phyloP scores from a whole-genome alignment of 176 grass and related monocot species.

The Zizania latifolia region DNA sequence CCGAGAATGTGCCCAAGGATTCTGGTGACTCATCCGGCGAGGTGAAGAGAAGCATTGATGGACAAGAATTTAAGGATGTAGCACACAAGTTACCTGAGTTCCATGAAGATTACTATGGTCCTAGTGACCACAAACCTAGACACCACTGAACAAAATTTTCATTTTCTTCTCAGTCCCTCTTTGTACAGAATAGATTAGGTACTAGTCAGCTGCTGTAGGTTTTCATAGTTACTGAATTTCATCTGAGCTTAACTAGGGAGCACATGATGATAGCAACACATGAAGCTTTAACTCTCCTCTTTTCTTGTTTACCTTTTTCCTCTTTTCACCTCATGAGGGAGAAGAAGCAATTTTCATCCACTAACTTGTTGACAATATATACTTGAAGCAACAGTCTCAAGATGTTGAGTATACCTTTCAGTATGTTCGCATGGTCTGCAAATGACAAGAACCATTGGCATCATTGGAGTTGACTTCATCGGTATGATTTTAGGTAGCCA shows the following conservation, averaged over 20 bases:
- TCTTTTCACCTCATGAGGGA: neutral
- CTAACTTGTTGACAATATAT: conserved; percentile 12
- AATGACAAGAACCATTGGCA: no score
- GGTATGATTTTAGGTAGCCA: neutral
- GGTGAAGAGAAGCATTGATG: conserved; percentile 17
- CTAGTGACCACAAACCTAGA: conserved; percentile 55
- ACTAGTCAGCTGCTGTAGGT: conserved; percentile 2
- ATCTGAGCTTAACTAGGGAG: conserved; percentile 14
- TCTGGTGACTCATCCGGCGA: neutral
- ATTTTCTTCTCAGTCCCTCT: neutral
- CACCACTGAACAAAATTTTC: conserved; percentile 47
- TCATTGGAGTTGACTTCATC: neutral
- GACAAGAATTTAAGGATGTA: conserved; percentile 3
- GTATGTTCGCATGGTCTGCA: neutral
- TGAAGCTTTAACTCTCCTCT: conserved; percentile 6
- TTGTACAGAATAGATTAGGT: conserved; percentile 20
- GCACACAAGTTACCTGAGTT: conserved; percentile 49
- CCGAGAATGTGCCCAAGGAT: neutral
- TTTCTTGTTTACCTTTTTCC: neutral
- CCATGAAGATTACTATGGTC: conserved; percentile 74
- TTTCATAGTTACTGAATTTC: conserved; percentile 3
- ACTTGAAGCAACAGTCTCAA: neutral
- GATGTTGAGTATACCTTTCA: neutral
- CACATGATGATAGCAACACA: neutral
- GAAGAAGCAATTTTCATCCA: conserved; percentile 15